Conservation (phyloP, 345 rosid genomes). For the Boechera divaricarpa region DNA sequence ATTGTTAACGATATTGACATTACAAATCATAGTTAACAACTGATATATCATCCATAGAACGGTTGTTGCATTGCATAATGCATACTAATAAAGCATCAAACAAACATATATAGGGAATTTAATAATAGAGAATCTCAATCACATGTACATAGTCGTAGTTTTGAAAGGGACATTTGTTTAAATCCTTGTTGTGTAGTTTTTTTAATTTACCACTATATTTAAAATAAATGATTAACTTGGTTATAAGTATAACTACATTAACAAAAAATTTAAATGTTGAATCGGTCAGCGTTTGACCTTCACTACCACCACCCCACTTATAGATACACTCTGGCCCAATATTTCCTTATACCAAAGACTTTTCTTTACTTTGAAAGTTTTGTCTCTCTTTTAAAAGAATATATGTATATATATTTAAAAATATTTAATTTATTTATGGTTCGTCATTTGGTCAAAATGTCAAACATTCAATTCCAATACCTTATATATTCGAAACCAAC, state of each 20-base stretch:
- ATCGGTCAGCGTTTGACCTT: conserved; percentile 76
- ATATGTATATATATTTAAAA: background rate
- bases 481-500: conserved; percentile 47
- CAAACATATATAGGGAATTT: background rate
- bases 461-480: conserved; percentile 41
- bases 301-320: conserved; percentile 32
- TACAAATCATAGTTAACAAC: background rate
- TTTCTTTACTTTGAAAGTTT: conserved; percentile 39
- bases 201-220: conserved; percentile 27
- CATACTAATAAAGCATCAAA: conserved; percentile 22
- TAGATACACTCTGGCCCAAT: conserved; percentile 27
- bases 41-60: background rate
- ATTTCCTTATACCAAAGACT: conserved; percentile 66
- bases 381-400: background rate
- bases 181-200: conserved; percentile 26
- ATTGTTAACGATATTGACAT: too few species aligned
- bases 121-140: conserved; percentile 36
- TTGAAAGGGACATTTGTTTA: conserved; percentile 34
- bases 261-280: conserved; percentile 41
- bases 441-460: conserved; percentile 57
- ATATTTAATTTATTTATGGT: conserved; percentile 4
- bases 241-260: conserved; percentile 1
- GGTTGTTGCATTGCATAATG: background rate
- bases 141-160: conserved; percentile 42
- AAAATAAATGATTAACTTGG: background rate